Evolutionary conservation across 2,329 filamentous ascomycete species (phyloP), one percentile per base, ranked within the genome.

Genomic region (Trichoderma sp.): DNA sequence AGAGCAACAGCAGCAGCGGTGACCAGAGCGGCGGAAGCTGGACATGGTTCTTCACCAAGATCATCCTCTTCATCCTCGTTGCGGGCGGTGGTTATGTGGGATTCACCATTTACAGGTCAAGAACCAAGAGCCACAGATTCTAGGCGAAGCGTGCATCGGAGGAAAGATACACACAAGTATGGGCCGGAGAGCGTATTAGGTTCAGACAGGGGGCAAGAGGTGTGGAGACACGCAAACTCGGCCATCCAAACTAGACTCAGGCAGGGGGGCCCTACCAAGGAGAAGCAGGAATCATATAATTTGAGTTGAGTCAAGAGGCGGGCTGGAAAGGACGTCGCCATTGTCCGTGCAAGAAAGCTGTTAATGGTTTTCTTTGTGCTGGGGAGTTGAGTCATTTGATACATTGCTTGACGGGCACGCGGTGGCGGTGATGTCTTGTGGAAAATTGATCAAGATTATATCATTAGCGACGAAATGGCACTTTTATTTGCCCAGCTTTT

Each of bases 81-180:
- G 74, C 90, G 55, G 91, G 85, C 11, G 94, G 91, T 73, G 91
- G 79, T 5, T 99, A 98, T 78, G 89, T 94, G 55, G 95, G 93
- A 32, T 98, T 86, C 78, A 97, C 94, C 7, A 86, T 90, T 56
- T 99, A 92, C 82, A 87, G 94, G 77, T 80, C 91, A 72, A 89
- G 86, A 79, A 84, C 82, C 79, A 87, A 87, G 77, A 83, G 81
- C 72, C 86, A 87, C 77, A 82, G 87, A 34, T 89, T 89, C 75
- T 89, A 79, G 77, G 16, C 59, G 43, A 18, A 6, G 24, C 39
- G 5, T 26, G 30, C 28, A n/a, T 46, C 51, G 51, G 28, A n/a
- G 26, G 16, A 30, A n/a, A 16, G 51, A 30, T 30, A 30, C 51
- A 54, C 8, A 32, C 24, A 6, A 30, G 30, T 49, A 49, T 18